Evolutionary conservation across 257 asterid genomes (phyloP).

Genomic region (Gentiana dahurica): DNA sequence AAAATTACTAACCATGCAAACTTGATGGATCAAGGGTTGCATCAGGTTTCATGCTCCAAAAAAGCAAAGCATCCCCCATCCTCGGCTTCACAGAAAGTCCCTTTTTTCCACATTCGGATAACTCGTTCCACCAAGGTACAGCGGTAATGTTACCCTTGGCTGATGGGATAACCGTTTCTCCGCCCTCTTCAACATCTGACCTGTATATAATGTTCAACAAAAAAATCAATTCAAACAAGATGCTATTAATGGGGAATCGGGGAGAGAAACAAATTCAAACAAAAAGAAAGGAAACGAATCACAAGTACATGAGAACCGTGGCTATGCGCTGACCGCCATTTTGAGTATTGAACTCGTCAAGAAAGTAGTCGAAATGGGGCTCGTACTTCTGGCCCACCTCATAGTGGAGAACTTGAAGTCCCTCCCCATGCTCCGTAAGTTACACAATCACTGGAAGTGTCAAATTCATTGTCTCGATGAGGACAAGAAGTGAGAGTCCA

Average conservation of each 20-base stretch:
- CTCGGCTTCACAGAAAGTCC: conserved; percentile 92
- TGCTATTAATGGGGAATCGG: background rate
- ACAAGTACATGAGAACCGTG: conserved; percentile 93
- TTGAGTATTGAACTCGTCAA: conserved; percentile 68
- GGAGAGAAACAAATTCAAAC: no score
- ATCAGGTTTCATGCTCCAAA: conserved; percentile 99
- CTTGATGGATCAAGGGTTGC: conserved; percentile 83
- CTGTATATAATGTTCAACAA: conserved; percentile 24
- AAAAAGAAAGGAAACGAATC: conserved; percentile 26
- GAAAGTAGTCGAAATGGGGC: conserved; percentile 91
- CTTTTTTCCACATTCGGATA: conserved; percentile 85
- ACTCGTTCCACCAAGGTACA: conserved; percentile 93
- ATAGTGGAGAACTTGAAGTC: conserved; percentile 91
- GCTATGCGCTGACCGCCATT: conserved; percentile 98
- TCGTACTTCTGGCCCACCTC: conserved; percentile 97
- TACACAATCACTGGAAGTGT: conserved; percentile 5
- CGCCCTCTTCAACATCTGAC: conserved; percentile 98
- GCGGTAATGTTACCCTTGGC: conserved; percentile 79
- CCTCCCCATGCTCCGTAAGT: conserved; percentile 84
- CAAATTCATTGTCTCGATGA: background rate
- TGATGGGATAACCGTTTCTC: conserved; percentile 94
- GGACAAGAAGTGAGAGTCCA: background rate
- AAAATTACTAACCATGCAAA: conserved; percentile 73
- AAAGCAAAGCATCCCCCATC: conserved; percentile 94
- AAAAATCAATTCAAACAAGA: background rate